Conservation (phyloP, 305 asterid species). For the Solanum hybrid region DNA sequence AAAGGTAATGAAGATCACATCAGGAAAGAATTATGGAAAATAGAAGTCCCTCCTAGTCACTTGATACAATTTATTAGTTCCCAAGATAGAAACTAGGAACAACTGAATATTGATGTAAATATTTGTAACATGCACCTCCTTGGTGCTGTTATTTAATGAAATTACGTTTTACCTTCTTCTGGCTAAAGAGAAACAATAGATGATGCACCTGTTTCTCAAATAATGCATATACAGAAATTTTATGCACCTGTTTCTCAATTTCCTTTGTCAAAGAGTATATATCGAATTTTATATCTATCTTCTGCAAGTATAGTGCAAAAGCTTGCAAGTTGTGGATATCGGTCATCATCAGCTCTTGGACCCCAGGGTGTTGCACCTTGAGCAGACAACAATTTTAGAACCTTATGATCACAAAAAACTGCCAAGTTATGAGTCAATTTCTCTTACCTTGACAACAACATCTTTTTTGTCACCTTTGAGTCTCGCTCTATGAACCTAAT, state of each 20-base stretch:
- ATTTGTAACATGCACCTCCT: background rate
- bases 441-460: slow-evolving; percentile 78
- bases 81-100: background rate
- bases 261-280: slow-evolving; percentile 81
- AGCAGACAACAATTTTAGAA: slow-evolving; percentile 13
- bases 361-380: slow-evolving; percentile 92
- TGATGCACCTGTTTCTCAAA: background rate
- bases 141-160: background rate
- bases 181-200: background rate
- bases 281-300: slow-evolving; percentile 84
- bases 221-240: background rate
- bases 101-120: background rate
- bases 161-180: background rate
- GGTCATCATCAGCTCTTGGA: slow-evolving; percentile 89
- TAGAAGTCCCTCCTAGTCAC: background rate
- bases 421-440: slow-evolving; percentile 1
- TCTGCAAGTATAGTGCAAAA: slow-evolving; percentile 81
- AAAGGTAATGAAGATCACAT: background rate
- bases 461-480: slow-evolving; percentile 66
- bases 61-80: background rate
- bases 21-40: background rate
- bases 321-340: slow-evolving; percentile 88
- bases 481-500: slow-evolving; percentile 80
- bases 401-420: slow-evolving; percentile 5
- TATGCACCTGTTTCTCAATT: slow-evolving; percentile 82